Evolutionary conservation across 1,284 basidiomycete species (phyloP).

Genomic region (Gomphus bonarii): DNA sequence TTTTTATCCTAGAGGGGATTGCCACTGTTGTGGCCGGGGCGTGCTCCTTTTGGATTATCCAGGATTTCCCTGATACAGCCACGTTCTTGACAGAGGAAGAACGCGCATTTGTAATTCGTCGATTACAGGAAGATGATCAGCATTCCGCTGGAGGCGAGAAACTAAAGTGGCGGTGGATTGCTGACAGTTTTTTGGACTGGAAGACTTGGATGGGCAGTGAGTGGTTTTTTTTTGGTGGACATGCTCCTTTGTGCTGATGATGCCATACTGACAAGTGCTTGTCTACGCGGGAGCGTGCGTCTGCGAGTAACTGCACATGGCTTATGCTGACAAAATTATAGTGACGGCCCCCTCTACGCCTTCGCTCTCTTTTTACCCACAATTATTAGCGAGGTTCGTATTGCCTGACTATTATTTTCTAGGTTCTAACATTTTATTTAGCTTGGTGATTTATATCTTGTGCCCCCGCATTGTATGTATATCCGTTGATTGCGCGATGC

Average conservation of each 20-base stretch:
- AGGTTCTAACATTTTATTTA: not conserved
- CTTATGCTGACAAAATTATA: not conserved
- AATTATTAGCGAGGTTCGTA: constrained; percentile 51
- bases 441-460: not conserved
- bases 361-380: constrained; percentile 66
- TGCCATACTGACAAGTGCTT: constrained; percentile 30
- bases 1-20: constrained; percentile 62
- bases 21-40: constrained; percentile 54
- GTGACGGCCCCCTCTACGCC: constrained; percentile 58
- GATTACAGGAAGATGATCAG: constrained; percentile 61
- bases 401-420: not conserved
- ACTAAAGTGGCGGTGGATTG: constrained; percentile 51
- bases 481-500: constrained; percentile 8
- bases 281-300: constrained; percentile 36
- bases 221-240: constrained; percentile 15
- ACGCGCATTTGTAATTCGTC: constrained; percentile 52
- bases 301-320: not conserved
- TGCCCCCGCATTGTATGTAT: constrained; percentile 6
- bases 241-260: not conserved
- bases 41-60: constrained; percentile 66
- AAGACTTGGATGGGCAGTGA: constrained; percentile 63
- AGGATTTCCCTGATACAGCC: constrained; percentile 75
- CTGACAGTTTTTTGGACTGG: constrained; percentile 54
- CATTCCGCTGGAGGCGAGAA: constrained; percentile 64
- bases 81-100: constrained; percentile 65